phyloP scores from a whole-genome alignment of 2,329 filamentous ascomycete genomes.

The Sclerotinia trifoliorum region DNA sequence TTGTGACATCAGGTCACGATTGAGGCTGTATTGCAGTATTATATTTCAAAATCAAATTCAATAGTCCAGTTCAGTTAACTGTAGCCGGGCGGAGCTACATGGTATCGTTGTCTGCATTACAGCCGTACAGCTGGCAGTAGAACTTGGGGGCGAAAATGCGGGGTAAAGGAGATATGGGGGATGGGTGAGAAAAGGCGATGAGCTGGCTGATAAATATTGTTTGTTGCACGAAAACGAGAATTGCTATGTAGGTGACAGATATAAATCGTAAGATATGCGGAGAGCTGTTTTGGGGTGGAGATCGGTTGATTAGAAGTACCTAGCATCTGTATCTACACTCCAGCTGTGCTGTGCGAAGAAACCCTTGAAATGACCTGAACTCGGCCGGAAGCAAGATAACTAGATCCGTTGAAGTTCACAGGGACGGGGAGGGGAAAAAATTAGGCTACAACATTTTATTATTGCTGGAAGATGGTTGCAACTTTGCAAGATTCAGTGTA shows the following conservation, averaged over 20 bases:
- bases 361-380: conserved; percentile 9
- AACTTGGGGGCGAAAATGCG: conserved; percentile 18
- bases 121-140: conserved; percentile 10
- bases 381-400: conserved; percentile 6
- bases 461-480: conserved; percentile 13
- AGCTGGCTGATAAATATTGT: conserved; percentile 11
- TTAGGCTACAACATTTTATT: conserved; percentile 18
- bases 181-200: conserved; percentile 9
- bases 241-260: background rate
- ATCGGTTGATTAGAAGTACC: conserved; percentile 11
- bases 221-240: conserved; percentile 13
- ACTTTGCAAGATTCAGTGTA: conserved; percentile 19
- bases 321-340: conserved; percentile 9
- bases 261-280: conserved; percentile 17
- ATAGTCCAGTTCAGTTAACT: conserved; percentile 11
- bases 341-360: conserved; percentile 9
- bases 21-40: conserved; percentile 22
- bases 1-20: conserved; percentile 9
- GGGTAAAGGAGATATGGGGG: conserved; percentile 17
- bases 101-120: conserved; percentile 4
- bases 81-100: conserved; percentile 6
- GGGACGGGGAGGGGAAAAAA: background rate
- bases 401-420: background rate
- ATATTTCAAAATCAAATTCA: conserved; percentile 7
- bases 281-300: conserved; percentile 17